A percentile compares a stretch with the other conserved stretches of the same genome.
Evolutionary conservation across 805 yeast species (phyloP).

Genomic region (Saturnispora besseyi): DNA sequence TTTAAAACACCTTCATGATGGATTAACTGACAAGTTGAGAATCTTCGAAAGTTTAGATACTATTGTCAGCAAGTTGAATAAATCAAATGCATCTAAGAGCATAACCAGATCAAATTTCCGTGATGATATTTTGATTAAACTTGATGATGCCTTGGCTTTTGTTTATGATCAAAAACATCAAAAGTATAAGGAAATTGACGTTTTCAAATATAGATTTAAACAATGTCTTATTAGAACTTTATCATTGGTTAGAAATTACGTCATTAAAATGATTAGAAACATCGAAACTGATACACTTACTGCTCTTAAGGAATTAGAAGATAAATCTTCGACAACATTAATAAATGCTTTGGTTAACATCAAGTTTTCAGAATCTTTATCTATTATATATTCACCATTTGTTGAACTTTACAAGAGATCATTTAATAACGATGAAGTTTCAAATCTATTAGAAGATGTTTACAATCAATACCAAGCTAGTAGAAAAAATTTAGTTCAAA

Average conservation of each 20-base stretch:
- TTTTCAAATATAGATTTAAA: conserved; percentile 62
- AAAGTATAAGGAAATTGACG: conserved; percentile 55
- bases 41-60: conserved; percentile 65
- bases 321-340: conserved; percentile 27
- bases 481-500: conserved; percentile 41
- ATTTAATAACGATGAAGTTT: conserved; percentile 29
- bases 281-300: conserved; percentile 21
- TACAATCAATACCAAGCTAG: conserved; percentile 52
- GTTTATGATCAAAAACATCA: conserved; percentile 40
- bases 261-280: conserved; percentile 36
- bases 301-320: conserved; percentile 14
- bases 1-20: conserved; percentile 33
- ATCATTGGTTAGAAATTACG: conserved; percentile 62
- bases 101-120: conserved; percentile 53
- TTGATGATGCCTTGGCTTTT: conserved; percentile 63
- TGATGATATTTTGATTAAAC: conserved; percentile 38
- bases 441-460: conserved; percentile 60
- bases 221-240: conserved; percentile 79
- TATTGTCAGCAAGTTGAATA: conserved; percentile 58
- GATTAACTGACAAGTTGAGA: conserved; percentile 40
- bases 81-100: conserved; percentile 54
- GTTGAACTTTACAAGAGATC: conserved; percentile 20
- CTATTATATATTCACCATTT: conserved; percentile 16
- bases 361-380: conserved; percentile 40
- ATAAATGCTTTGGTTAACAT: conserved; percentile 59